phyloP scores from a whole-genome alignment of 1,139 yeast genomes.

The Nakaseomyces bracarensis region DNA sequence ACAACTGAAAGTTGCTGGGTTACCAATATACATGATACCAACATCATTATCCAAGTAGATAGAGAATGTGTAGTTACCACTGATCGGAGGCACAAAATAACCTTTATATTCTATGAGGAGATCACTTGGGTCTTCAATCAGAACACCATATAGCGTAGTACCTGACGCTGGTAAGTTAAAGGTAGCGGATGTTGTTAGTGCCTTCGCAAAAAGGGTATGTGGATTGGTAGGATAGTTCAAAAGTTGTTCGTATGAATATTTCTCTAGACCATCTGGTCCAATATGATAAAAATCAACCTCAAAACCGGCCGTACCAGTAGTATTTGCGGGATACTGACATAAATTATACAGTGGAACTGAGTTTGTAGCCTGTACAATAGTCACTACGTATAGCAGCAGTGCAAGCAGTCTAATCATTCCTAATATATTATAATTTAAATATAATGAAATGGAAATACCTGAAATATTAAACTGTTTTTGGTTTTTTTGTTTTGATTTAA shows the following conservation, averaged over 20 bases:
- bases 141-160: conserved; percentile 7
- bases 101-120: conserved; percentile 24
- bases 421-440: no score
- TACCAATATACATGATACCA: conserved; percentile 1
- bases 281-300: not conserved
- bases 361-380: not conserved
- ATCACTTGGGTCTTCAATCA: conserved; percentile 9
- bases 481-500: no score
- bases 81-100: conserved; percentile 20
- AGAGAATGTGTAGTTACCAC: conserved; percentile 23
- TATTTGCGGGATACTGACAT: not conserved
- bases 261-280: not conserved
- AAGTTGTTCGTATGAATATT: not conserved
- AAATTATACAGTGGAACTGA: not conserved
- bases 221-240: not conserved
- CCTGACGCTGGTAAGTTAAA: not conserved
- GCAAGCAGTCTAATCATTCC: not conserved
- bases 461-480: no score
- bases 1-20: not conserved
- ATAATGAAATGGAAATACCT: no score
- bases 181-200: not conserved
- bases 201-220: not conserved
- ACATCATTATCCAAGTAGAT: conserved; percentile 24
- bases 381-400: not conserved
- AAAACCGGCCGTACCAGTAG: not conserved